Base-by-base conservation (phyloP, 2,329 filamentous ascomycete species). In the Aspergillus pseudoterreus region DNA sequence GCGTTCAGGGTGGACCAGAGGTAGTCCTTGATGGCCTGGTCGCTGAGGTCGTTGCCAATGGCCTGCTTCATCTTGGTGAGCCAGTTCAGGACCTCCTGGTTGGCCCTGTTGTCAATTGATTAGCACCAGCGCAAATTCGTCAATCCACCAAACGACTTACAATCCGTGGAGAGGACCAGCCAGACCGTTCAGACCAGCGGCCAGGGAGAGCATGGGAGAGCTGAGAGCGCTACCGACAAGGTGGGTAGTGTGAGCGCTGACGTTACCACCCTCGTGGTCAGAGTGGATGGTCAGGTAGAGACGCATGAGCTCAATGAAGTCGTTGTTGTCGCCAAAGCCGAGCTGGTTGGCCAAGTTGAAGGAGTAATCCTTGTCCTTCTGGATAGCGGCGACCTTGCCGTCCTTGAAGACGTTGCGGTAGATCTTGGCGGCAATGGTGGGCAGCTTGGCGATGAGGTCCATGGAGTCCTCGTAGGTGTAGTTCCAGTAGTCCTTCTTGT, bases 351-450 rank as follows among this genome's bases (percentile, higher is more conserved):
- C 92, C 75, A 99, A 89, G 88, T 99, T 99, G 89, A 87, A 99
- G 67, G 87, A 84, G 82, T 96, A 99, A 75, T 99, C 94, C 88
- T 97, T 94, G 81, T 97, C 92, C 84, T 96, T 95, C 83, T 97
- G 87, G 74, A 96, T 84, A 50, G 91, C 75, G 55, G 90, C 89
- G 63, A 99, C 92, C 87, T 97, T 97, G 80, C 94, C 94, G 71
- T 95, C 94, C 86, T 97, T 96, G 90, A 95, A 99, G 75, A 97
- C 87, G 77, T 99, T 99, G 82, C 95, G 94, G 87, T 99, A 99
- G 84, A 99, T 99, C 80, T 91, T 90, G 59, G 94, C 82, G 60
- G 94, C 94, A 69, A 99, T 96, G 75, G 90, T 96, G 73, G 94
- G 94, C 67, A 99, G 89, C 87, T 97, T 97, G 72, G 94, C 94